Percentiles rank a stretch among this genome's conserved stretches.
Evolutionary conservation across 768 basidiomycete genomes (phyloP).

Genomic region (Saitozyma podzolica): DNA sequence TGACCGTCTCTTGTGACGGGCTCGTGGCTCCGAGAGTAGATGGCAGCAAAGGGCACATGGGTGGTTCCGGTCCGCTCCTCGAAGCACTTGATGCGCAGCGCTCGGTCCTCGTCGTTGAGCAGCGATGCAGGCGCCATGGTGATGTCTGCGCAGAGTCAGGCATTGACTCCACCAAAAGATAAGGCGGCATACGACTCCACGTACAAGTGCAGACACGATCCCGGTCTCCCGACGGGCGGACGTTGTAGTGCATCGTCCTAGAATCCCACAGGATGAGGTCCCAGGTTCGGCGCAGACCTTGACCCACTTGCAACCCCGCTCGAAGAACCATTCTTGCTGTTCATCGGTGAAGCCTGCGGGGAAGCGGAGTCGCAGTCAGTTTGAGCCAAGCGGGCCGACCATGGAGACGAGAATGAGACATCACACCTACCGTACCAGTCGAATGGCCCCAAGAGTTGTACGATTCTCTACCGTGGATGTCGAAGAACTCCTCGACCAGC

Average conservation of each 20-base stretch:
- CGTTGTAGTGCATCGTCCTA: slow-evolving; percentile 38
- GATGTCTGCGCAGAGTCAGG: slow-evolving; percentile 21
- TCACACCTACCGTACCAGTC: slow-evolving; percentile 19
- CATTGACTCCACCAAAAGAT: background rate
- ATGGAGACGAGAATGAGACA: background rate
- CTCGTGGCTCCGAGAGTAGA: slow-evolving; percentile 20
- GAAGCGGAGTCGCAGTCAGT: background rate
- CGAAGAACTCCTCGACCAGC: slow-evolving; percentile 22
- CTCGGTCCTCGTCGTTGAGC: slow-evolving; percentile 31
- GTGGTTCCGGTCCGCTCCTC: slow-evolving; percentile 20
- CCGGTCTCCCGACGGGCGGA: slow-evolving; percentile 26
- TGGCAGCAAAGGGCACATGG: slow-evolving; percentile 24
- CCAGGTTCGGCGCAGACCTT: slow-evolving; percentile 43
- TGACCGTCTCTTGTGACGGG: slow-evolving; percentile 19
- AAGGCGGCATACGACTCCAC: background rate
- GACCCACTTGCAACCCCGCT: slow-evolving; percentile 40
- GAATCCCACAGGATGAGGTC: slow-evolving; percentile 49
- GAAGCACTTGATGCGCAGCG: slow-evolving; percentile 18
- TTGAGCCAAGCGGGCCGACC: no score
- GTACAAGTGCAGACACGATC: slow-evolving; percentile 37
- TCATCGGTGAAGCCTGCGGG: slow-evolving; percentile 32
- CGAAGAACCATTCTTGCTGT: slow-evolving; percentile 42
- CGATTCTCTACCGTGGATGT: slow-evolving; percentile 15
- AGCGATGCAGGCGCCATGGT: slow-evolving; percentile 35
- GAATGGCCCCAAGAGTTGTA: slow-evolving; percentile 23